These are phyloP conservation scores for Edaphochlamys debaryana DNA, from an alignment of 139 green algal species.

Conservation along the genomic window DNA sequence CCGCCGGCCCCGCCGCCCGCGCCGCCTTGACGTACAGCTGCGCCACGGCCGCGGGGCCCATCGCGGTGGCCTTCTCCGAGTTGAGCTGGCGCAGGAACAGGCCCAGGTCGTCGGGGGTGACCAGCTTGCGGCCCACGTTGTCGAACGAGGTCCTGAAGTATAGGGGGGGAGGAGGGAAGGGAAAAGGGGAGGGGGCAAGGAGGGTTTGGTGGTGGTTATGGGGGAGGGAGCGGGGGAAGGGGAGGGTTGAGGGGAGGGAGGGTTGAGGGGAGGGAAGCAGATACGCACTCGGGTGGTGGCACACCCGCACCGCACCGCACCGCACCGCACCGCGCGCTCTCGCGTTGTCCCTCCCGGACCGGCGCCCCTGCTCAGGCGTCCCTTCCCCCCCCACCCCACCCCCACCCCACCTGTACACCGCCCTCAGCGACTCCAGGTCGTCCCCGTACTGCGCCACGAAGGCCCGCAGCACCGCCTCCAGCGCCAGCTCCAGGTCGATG, in stretches of 20 bases:
- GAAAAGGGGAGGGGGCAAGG: too few species aligned
- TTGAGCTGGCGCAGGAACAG: slow-evolving; percentile 24
- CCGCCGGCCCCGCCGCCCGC: background rate
- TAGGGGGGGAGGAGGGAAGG: background rate
- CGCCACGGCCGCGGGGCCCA: slow-evolving; percentile 2
- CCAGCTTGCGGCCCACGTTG: slow-evolving; percentile 5
- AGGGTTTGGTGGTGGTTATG: too few species aligned
- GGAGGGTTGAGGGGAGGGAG: too few species aligned
- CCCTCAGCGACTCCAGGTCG: slow-evolving; percentile 42
- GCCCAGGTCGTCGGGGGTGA: slow-evolving; percentile 29
- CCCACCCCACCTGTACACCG: background rate
- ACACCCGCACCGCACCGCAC: too few species aligned
- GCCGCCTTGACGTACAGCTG: slow-evolving; percentile 20
- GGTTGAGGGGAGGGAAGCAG: too few species aligned
- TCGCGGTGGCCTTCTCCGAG: slow-evolving; percentile 12
- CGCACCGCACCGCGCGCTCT: too few species aligned
- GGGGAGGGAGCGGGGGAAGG: too few species aligned
- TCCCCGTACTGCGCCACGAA: slow-evolving; percentile 42
- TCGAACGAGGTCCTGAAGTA: slow-evolving; percentile 8
- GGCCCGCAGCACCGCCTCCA: slow-evolving; percentile 45
- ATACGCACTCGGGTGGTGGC: too few species aligned
- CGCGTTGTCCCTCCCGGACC: too few species aligned
- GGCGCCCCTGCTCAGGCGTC: too few species aligned
- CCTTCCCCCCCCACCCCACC: too few species aligned
- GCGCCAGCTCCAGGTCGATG: slow-evolving; percentile 52